Evolutionary conservation across 2,329 filamentous ascomycete species (phyloP).

Genomic region (Arachnopeziza araneosa): DNA sequence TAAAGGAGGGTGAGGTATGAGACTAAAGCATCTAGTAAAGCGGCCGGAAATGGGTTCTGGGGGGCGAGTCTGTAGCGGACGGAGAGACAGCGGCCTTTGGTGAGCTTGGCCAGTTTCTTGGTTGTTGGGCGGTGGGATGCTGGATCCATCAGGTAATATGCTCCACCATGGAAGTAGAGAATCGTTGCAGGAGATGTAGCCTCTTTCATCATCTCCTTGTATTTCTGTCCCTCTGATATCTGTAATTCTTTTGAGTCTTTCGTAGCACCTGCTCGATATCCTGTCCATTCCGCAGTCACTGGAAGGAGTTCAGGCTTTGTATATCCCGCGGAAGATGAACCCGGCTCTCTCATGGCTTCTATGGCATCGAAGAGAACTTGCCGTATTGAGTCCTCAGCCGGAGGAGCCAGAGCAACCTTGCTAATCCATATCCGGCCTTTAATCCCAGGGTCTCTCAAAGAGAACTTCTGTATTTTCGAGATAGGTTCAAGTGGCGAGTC

Average conservation of each 20-base stretch:
- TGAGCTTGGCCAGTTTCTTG: conserved; percentile 59
- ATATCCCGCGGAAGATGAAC: conserved; percentile 31
- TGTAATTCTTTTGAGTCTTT: conserved; percentile 45
- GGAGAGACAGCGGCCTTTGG: conserved; percentile 51
- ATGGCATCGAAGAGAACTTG: conserved; percentile 55
- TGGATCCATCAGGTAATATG: conserved; percentile 68
- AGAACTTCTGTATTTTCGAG: conserved; percentile 56
- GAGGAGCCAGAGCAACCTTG: conserved; percentile 58
- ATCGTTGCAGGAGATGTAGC: conserved; percentile 57
- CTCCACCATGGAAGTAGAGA: conserved; percentile 73
- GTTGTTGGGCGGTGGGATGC: conserved; percentile 54
- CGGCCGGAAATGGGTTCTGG: conserved; percentile 68
- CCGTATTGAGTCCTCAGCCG: conserved; percentile 49
- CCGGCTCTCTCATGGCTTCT: conserved; percentile 42
- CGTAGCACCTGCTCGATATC: conserved; percentile 53
- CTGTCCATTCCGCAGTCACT: conserved; percentile 72
- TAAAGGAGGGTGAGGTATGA: conserved; percentile 64
- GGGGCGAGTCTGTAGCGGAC: conserved; percentile 72
- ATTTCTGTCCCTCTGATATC: conserved; percentile 60
- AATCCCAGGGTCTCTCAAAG: conserved; percentile 58
- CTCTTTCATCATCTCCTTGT: conserved; percentile 61
- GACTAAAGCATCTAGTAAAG: conserved; percentile 65
- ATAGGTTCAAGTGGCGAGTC: conserved; percentile 36
- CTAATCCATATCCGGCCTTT: conserved; percentile 81
- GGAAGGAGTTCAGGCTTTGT: conserved; percentile 46